Evolutionary conservation across 176 grass and related monocot species (phyloP).

Genomic region (Microstegium vimineum): DNA sequence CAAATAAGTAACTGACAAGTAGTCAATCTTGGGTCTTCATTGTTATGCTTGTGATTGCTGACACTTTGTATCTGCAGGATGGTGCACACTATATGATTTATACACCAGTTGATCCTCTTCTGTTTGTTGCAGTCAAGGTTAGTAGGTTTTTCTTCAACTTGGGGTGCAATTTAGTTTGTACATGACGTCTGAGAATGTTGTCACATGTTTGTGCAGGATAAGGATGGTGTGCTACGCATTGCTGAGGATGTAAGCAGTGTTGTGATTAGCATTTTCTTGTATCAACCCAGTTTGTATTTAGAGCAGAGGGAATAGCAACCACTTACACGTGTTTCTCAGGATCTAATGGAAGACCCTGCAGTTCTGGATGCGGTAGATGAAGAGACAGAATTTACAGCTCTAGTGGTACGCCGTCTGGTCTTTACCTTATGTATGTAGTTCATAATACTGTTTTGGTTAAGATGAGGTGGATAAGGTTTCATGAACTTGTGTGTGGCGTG

Average conservation of each 20-base stretch:
- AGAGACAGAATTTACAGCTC: constrained; percentile 87
- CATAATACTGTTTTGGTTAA: neutral
- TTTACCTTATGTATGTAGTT: neutral
- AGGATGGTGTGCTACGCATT: constrained; percentile 61
- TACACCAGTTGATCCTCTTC: constrained; percentile 88
- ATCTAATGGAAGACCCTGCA: constrained; percentile 76
- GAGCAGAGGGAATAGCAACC: neutral
- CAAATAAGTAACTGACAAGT: neutral
- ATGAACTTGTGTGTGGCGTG: neutral
- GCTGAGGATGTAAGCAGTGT: constrained; percentile 80
- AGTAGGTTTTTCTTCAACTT: constrained; percentile 24
- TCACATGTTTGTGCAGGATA: constrained; percentile 51
- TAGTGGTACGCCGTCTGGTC: constrained; percentile 57
- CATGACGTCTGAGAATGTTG: constrained; percentile 13
- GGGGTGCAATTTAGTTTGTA: neutral
- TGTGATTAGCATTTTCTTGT: neutral
- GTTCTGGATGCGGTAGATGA: constrained; percentile 54
- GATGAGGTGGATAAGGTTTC: neutral
- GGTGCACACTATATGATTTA: constrained; percentile 96
- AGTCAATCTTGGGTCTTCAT: neutral
- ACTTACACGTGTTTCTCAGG: constrained; percentile 42
- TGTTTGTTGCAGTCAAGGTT: constrained; percentile 81
- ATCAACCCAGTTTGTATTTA: neutral
- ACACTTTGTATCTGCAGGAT: constrained; percentile 48
- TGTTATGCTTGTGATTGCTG: constrained; percentile 11